Base-by-base conservation (phyloP, 768 basidiomycete genomes). In the Russula vinacea region DNA sequence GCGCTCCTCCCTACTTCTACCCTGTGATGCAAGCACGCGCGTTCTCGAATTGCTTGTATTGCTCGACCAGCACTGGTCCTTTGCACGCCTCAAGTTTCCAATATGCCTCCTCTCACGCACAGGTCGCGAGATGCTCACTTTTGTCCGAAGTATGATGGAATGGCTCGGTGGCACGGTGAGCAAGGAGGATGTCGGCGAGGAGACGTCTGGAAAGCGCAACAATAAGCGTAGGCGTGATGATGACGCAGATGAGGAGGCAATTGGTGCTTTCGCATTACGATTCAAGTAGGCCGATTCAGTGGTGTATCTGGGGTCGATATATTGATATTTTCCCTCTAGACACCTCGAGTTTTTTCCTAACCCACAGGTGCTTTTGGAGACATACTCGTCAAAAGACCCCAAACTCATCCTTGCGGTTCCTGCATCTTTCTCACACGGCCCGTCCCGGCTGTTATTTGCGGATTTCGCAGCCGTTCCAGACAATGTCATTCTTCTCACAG, bases 51-150 rank as follows among this genome's bases (percentile, higher is more conserved):
- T 98, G n/a, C 84, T 99, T 40, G 90, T 98, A 24, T 78, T 99
- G 7, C 84, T 98, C 35, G 97, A 98, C 72, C 94, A 98, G 71
- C 94, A 98, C 72, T 99, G 97, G 97, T 88, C 88, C 62, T 98
- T 86, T 74, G 90, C 90, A 0, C 84, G 86, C 50, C 83, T 89
- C 56, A 84, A 84, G 73, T 90, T 82, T 74, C 97, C 96, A 0
- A 91, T 99, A 40, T 98, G 96, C 73, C 83, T 99, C n/a, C 82
- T 98, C 44, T 91, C 91, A 54, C 83, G 88, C 39, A 95, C 94
- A 7, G 94, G 89, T 2, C 84, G 88, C 65, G 96, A 99, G 75
- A 96, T 97, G 89, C 76, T 97, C 40, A 89, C 90, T 1, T 93
- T 94, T 71, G 92, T 97, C 32, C 79, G 94, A 63, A 95, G 92